phyloP scores from a whole-genome alignment of 2,329 filamentous ascomycete species.

The Knufia fluminis region DNA sequence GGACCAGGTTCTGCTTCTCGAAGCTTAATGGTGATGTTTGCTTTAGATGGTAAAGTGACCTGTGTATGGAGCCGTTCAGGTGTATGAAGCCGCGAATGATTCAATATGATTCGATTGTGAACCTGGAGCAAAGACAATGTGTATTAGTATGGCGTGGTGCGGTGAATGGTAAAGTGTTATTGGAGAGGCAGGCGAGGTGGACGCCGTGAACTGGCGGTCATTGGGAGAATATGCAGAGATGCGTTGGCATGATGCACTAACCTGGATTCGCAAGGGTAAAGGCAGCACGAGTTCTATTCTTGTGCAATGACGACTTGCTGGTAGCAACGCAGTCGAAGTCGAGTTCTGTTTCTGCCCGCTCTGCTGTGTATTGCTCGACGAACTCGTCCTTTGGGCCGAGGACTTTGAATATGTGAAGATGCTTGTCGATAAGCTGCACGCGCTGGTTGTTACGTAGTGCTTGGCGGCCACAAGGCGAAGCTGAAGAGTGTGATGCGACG shows the following conservation, averaged over 20 bases:
- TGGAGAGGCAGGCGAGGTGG: conserved; percentile 19
- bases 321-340: not conserved
- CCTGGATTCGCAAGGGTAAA: conserved; percentile 15
- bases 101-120: conserved; percentile 20
- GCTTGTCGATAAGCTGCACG: not conserved
- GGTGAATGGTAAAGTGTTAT: conserved; percentile 13
- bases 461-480: not conserved
- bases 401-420: not conserved
- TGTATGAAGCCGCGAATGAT: not conserved
- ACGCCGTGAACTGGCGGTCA: conserved; percentile 16
- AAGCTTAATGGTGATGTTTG: conserved; percentile 16
- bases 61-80: conserved; percentile 8
- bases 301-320: conserved; percentile 10
- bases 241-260: conserved; percentile 23
- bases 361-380: not conserved
- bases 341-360: conserved; percentile 2
- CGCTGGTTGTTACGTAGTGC: not conserved
- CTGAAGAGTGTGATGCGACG: not conserved
- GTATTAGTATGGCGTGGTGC: conserved; percentile 21
- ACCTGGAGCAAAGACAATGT: conserved; percentile 14
- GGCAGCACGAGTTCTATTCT: conserved; percentile 19
- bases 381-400: not conserved
- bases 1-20: conserved; percentile 11
- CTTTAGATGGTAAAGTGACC: conserved; percentile 3
- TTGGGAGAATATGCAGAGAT: conserved; percentile 21